Evolutionary conservation across 805 yeast species (phyloP).

Genomic region (Pichia exigua): DNA sequence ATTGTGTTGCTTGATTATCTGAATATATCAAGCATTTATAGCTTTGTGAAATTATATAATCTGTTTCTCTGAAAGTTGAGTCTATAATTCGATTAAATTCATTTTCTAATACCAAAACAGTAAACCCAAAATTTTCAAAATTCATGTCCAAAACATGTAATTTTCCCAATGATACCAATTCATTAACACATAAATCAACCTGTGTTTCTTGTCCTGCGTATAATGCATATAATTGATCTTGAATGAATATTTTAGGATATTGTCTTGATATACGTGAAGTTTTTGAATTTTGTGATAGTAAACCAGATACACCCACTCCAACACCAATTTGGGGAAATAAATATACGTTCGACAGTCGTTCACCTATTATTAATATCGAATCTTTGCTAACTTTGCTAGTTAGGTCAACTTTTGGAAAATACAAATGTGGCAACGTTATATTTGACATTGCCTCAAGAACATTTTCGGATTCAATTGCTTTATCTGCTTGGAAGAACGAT

Average conservation of each 20-base stretch:
- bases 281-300: slow-evolving; percentile 4
- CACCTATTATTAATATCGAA: not conserved
- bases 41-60: not conserved
- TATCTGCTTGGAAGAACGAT: slow-evolving; percentile 1
- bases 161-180: not conserved
- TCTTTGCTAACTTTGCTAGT: not conserved
- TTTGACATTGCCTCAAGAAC: not conserved
- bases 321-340: slow-evolving; percentile 2
- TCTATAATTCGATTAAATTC: not conserved
- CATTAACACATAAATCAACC: not conserved
- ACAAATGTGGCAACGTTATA: not conserved
- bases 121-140: slow-evolving; percentile 1
- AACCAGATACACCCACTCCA: not conserved
- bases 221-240: slow-evolving; percentile 6
- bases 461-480: not conserved
- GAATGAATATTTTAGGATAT: slow-evolving; percentile 3
- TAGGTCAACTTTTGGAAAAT: slow-evolving; percentile 1
- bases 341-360: not conserved
- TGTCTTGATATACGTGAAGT: slow-evolving; percentile 4
- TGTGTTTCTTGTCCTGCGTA: slow-evolving; percentile 2
- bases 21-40: not conserved
- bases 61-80: not conserved
- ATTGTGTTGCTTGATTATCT: not conserved
- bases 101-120: not conserved
- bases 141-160: slow-evolving; percentile 2